Percentiles rank a stretch among this genome's conserved stretches.
These are phyloP conservation scores for Penicillium riverlandense DNA, from an alignment of 495 filamentous ascomycete genomes.

Conservation along the genomic window DNA sequence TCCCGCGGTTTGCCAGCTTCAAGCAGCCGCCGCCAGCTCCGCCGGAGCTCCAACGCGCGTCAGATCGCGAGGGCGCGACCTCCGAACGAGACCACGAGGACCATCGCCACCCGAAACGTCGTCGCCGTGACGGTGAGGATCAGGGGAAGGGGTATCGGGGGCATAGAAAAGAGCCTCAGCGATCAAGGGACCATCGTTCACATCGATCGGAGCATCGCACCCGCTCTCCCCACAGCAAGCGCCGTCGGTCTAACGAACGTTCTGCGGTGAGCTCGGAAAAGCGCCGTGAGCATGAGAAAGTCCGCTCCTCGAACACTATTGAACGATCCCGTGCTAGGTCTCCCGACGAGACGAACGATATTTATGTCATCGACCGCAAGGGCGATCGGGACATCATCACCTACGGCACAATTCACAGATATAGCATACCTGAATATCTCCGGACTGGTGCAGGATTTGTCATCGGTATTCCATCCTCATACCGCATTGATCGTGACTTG, in stretches of 20 bases:
- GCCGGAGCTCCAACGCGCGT: slow-evolving; percentile 12
- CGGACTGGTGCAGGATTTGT: slow-evolving; percentile 53
- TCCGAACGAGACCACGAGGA: slow-evolving; percentile 13
- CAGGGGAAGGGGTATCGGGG: too few relatives aligned
- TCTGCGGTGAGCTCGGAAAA: neutral
- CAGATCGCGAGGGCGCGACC: slow-evolving; percentile 7
- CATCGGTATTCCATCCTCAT: slow-evolving; percentile 40
- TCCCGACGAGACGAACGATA: slow-evolving; percentile 1
- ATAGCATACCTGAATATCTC: slow-evolving; percentile 51
- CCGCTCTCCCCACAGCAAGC: neutral
- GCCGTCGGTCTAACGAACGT: neutral
- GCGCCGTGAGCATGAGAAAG: too few relatives aligned
- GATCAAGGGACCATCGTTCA: too few relatives aligned
- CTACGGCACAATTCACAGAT: slow-evolving; percentile 56
- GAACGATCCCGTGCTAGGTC: too few relatives aligned
- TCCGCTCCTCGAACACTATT: too few relatives aligned
- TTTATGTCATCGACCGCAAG: slow-evolving; percentile 46
- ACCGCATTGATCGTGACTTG: slow-evolving; percentile 44
- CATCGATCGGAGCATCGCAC: too few relatives aligned
- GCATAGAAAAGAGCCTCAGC: neutral
- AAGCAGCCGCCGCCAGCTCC: slow-evolving; percentile 37
- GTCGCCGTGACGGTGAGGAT: slow-evolving; percentile 8
- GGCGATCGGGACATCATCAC: slow-evolving; percentile 55
- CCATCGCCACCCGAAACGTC: slow-evolving; percentile 17
- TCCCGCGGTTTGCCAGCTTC: slow-evolving; percentile 67